Conservation (phyloP, 345 rosid genomes). For the Aethionema arabicum region DNA sequence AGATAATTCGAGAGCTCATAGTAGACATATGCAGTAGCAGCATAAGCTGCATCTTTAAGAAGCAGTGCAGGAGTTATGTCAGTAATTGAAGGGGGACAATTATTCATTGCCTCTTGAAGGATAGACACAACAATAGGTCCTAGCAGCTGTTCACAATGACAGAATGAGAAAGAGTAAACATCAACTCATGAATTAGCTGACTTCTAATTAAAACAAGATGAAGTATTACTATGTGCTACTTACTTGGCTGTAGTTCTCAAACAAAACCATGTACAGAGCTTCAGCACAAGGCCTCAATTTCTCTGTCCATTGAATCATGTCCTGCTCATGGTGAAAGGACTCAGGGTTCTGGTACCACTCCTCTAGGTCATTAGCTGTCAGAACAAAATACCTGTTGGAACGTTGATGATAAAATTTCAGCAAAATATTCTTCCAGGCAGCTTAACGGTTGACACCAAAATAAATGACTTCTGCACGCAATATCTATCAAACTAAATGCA, state of each 20-base stretch:
- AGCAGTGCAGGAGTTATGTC: constrained; percentile 85
- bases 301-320: constrained; percentile 98
- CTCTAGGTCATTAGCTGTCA: constrained; percentile 80
- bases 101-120: constrained; percentile 93
- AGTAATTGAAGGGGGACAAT: constrained; percentile 74
- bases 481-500: constrained; percentile 15
- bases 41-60: constrained; percentile 96
- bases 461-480: constrained; percentile 17
- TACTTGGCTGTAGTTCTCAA: constrained; percentile 95
- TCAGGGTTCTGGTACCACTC: constrained; percentile 92
- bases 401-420: constrained; percentile 33
- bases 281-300: constrained; percentile 97
- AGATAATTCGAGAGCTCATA: constrained; percentile 97
- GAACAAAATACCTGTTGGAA: constrained; percentile 86
- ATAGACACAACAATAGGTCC: constrained; percentile 90
- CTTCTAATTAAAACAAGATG: constrained; percentile 15
- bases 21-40: constrained; percentile 96
- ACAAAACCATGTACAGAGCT: constrained; percentile 93
- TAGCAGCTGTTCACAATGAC: constrained; percentile 55
- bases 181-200: constrained; percentile 7
- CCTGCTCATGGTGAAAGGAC: constrained; percentile 98
- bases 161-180: constrained; percentile 28
- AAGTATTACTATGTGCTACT: constrained; percentile 40
- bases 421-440: constrained; percentile 18
- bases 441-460: constrained; percentile 28